phyloP scores from a whole-genome alignment of 2,329 filamentous ascomycete genomes.

The Nothophaeocryptopus gaeumannii region DNA sequence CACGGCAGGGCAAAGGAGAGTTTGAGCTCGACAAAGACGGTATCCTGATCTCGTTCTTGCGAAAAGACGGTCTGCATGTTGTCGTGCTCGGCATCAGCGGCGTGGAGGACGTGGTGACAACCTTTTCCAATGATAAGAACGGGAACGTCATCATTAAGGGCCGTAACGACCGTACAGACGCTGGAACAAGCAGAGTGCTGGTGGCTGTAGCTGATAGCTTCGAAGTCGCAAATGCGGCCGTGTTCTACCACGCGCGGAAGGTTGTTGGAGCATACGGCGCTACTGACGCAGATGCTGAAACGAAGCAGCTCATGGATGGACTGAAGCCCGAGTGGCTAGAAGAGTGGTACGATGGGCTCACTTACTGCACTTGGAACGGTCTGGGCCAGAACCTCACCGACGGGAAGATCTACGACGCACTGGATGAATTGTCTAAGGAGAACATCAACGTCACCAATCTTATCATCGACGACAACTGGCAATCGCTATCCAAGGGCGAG shows the following conservation, averaged over 20 bases:
- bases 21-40: constrained; percentile 75
- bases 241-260: constrained; percentile 82
- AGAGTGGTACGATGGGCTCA: constrained; percentile 71
- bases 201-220: constrained; percentile 70
- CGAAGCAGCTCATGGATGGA: constrained; percentile 45
- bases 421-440: constrained; percentile 67
- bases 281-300: constrained; percentile 44
- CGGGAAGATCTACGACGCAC: constrained; percentile 71
- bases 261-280: constrained; percentile 51
- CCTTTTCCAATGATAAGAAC: constrained; percentile 63
- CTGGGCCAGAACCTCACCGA: constrained; percentile 81
- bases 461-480: constrained; percentile 98
- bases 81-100: constrained; percentile 78
- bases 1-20: constrained; percentile 69
- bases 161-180: constrained; percentile 63
- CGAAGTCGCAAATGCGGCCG: constrained; percentile 72
- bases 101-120: constrained; percentile 64
- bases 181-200: constrained; percentile 61
- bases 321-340: constrained; percentile 67
- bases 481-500: constrained; percentile 63
- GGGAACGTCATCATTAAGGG: constrained; percentile 68
- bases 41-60: constrained; percentile 74
- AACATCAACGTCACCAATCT: constrained; percentile 77
- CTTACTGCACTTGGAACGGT: constrained; percentile 96
- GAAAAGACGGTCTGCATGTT: constrained; percentile 67